Percentiles rank a stretch among this genome's conserved stretches.
phyloP scores from a whole-genome alignment of 2,329 filamentous ascomycete genomes.

The Furcasterigmium furcatum region DNA sequence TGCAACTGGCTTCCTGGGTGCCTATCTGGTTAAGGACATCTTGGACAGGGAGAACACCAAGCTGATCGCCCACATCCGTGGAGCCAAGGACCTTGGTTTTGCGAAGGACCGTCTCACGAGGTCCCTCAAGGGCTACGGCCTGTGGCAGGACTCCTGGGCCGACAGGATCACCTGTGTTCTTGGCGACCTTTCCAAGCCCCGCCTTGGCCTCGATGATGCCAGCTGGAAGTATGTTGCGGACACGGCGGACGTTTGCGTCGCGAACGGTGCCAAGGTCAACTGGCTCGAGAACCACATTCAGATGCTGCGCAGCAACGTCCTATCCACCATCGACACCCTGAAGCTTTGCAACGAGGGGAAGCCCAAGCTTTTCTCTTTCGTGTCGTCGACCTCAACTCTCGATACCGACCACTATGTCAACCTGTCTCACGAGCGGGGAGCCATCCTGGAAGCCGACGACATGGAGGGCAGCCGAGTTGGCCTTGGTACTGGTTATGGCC shows the following conservation, averaged over 20 bases:
- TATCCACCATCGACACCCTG: slow-evolving; percentile 75
- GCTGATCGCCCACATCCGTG: slow-evolving; percentile 67
- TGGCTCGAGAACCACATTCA: slow-evolving; percentile 79
- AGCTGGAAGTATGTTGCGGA: slow-evolving; percentile 64
- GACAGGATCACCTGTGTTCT: slow-evolving; percentile 63
- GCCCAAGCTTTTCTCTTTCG: slow-evolving; percentile 76
- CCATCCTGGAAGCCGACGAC: slow-evolving; percentile 73
- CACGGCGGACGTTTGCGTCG: slow-evolving; percentile 69
- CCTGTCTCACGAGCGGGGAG: slow-evolving; percentile 62
- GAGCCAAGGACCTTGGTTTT: slow-evolving; percentile 47
- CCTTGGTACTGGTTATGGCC: slow-evolving; percentile 84
- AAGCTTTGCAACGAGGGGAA: slow-evolving; percentile 73
- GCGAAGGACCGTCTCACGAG: slow-evolving; percentile 63
- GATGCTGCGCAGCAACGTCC: slow-evolving; percentile 72
- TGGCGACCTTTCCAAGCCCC: slow-evolving; percentile 71
- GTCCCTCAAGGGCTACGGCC: slow-evolving; percentile 71
- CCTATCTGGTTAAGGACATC: slow-evolving; percentile 74
- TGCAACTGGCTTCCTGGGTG: slow-evolving; percentile 85
- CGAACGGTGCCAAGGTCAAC: slow-evolving; percentile 80
- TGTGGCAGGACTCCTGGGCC: slow-evolving; percentile 72
- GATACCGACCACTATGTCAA: slow-evolving; percentile 80
- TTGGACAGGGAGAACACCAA: slow-evolving; percentile 56
- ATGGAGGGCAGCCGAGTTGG: slow-evolving; percentile 72
- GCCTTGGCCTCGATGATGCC: slow-evolving; percentile 66
- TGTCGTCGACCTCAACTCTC: slow-evolving; percentile 78